Evolutionary conservation across 345 rosid species (phyloP).

Genomic region (Gossypium sturtianum): DNA sequence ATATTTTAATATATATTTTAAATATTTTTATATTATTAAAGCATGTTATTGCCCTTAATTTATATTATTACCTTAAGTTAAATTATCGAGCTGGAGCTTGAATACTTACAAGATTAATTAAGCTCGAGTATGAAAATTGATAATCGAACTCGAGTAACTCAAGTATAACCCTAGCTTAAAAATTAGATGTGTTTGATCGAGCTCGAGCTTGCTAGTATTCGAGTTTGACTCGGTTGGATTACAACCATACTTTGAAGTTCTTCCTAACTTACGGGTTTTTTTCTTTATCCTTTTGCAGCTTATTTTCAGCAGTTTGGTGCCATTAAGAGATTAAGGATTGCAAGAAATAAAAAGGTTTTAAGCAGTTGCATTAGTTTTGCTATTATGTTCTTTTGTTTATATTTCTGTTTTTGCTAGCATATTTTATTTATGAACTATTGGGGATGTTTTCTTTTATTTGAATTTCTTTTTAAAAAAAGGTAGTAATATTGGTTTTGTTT

Average conservation of each 20-base stretch:
- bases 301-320: slow-evolving; percentile 83
- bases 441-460: background rate
- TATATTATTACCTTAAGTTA: too few species aligned
- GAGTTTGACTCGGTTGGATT: too few species aligned
- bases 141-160: too few species aligned
- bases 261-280: background rate
- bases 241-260: background rate
- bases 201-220: too few species aligned
- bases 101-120: too few species aligned
- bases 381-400: background rate
- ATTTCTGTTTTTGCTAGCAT: background rate
- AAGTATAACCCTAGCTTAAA: too few species aligned
- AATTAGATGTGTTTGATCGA: too few species aligned
- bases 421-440: background rate
- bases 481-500: background rate
- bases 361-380: background rate
- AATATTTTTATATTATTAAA: too few species aligned
- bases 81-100: too few species aligned
- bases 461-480: background rate
- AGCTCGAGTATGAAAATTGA: too few species aligned
- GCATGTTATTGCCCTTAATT: too few species aligned
- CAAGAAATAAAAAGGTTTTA: slow-evolving; percentile 74
- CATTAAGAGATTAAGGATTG: slow-evolving; percentile 72
- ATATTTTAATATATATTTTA: too few species aligned
- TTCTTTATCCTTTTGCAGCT: slow-evolving; percentile 25